Evolutionary conservation across 768 basidiomycete genomes (phyloP).

Genomic region (Lactifluus hygrophoroides): DNA sequence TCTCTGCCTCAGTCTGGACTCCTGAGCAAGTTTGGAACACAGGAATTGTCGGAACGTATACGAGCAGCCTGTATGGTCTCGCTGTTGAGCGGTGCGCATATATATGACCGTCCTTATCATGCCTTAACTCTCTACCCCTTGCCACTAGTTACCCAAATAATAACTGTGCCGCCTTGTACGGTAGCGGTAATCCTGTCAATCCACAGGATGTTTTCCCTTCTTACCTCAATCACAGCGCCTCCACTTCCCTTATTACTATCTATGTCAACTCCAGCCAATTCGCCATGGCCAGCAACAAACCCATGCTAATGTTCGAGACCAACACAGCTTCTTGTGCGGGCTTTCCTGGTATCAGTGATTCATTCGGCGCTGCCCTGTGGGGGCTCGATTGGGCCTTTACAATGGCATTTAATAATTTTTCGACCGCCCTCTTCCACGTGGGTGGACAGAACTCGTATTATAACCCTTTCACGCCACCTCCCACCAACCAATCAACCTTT

Average conservation of each 20-base stretch:
- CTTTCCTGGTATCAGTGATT: constrained; percentile 46
- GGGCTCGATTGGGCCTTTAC: constrained; percentile 44
- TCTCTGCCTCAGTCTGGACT: constrained; percentile 11
- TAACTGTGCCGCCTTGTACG: constrained; percentile 50
- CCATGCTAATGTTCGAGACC: constrained; percentile 50
- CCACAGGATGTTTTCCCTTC: constrained; percentile 41
- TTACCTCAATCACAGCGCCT: constrained; percentile 55
- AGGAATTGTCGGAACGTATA: constrained; percentile 9
- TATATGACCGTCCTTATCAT: background rate
- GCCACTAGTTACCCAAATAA: constrained; percentile 44
- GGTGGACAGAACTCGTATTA: constrained; percentile 60
- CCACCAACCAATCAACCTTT: constrained; percentile 45
- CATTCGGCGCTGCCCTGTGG: constrained; percentile 48
- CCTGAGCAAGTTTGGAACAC: constrained; percentile 16
- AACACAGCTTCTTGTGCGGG: constrained; percentile 47
- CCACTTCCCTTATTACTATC: constrained; percentile 37
- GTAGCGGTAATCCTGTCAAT: constrained; percentile 31
- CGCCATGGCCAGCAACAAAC: constrained; percentile 32
- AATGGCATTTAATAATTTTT: constrained; percentile 43
- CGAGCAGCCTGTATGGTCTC: constrained; percentile 9
- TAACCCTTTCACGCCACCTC: constrained; percentile 44
- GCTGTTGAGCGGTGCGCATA: constrained; percentile 14
- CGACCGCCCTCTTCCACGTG: constrained; percentile 38
- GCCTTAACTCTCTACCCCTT: constrained; percentile 5
- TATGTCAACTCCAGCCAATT: constrained; percentile 44